Conservation (phyloP, 2,329 filamentous ascomycete species). For the Coniochaeta ligniaria region DNA sequence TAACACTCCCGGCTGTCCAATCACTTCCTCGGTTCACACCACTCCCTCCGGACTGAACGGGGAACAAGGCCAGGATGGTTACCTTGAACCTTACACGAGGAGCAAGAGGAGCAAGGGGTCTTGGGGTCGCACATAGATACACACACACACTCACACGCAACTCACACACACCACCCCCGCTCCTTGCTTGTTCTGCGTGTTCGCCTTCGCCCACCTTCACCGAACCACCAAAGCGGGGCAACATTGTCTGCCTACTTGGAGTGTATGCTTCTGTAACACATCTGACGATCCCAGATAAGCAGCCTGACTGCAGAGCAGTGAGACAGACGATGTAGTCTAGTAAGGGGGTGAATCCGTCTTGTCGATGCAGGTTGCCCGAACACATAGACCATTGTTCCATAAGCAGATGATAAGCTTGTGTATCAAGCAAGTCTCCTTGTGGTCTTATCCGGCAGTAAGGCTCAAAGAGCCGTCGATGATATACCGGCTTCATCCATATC, state of each 20-base stretch:
- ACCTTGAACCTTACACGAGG: too few species aligned
- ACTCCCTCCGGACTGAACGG: neutral
- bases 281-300: neutral
- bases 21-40: neutral
- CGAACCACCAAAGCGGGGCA: conserved; percentile 1
- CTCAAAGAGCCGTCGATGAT: neutral
- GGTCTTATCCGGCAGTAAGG: neutral
- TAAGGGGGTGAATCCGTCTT: neutral
- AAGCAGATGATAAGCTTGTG: neutral
- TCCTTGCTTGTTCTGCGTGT: neutral
- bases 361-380: neutral
- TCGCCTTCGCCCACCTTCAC: neutral
- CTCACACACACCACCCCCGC: neutral
- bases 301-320: neutral
- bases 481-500: neutral
- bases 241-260: neutral
- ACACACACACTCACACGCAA: neutral
- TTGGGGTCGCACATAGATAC: neutral
- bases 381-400: neutral
- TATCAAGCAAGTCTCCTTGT: neutral
- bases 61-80: neutral
- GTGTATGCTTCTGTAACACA: neutral
- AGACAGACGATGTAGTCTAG: neutral
- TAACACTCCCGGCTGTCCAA: neutral
- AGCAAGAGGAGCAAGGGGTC: neutral